Percentiles rank a stretch among this genome's conserved stretches.
Conservation (phyloP, 73 alveolate species). For the Blepharisma japonicum region DNA sequence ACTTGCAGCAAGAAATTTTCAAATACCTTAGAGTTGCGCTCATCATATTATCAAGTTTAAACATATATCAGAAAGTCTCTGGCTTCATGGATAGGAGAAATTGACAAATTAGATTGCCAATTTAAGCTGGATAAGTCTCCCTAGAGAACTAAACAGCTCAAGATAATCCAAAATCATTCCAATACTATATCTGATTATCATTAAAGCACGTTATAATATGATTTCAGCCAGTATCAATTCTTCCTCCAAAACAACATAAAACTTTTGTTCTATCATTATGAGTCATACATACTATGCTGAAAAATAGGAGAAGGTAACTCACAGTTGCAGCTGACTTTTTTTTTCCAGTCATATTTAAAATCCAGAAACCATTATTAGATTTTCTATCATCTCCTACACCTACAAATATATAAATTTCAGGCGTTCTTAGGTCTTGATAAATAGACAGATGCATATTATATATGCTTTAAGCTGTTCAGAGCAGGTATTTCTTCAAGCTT, state of each 20-base stretch:
- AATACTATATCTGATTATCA: background rate
- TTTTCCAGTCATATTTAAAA: background rate
- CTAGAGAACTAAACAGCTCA: too few species aligned
- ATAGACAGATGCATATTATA: background rate
- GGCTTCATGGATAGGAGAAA: too few species aligned
- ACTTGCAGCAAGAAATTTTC: constrained; percentile 29
- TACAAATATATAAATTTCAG: constrained; percentile 27
- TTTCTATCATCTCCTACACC: constrained; percentile 9
- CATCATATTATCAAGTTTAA: constrained; percentile 1
- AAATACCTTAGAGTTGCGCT: constrained; percentile 8
- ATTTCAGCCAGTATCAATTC: background rate
- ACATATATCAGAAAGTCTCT: too few species aligned
- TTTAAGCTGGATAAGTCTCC: background rate
- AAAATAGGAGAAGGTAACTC: constrained; percentile 20
- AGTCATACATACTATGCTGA: background rate
- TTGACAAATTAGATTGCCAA: too few species aligned
- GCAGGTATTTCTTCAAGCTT: background rate
- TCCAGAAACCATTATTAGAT: background rate
- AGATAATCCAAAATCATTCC: too few species aligned
- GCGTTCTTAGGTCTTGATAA: background rate
- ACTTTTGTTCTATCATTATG: background rate
- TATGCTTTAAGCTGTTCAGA: background rate
- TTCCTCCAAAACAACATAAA: constrained; percentile 35
- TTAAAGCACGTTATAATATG: background rate
- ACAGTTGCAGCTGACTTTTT: background rate